These are phyloP conservation scores for Talaromyces wortmannii DNA, from an alignment of 495 filamentous ascomycete species.

Conservation along the genomic window DNA sequence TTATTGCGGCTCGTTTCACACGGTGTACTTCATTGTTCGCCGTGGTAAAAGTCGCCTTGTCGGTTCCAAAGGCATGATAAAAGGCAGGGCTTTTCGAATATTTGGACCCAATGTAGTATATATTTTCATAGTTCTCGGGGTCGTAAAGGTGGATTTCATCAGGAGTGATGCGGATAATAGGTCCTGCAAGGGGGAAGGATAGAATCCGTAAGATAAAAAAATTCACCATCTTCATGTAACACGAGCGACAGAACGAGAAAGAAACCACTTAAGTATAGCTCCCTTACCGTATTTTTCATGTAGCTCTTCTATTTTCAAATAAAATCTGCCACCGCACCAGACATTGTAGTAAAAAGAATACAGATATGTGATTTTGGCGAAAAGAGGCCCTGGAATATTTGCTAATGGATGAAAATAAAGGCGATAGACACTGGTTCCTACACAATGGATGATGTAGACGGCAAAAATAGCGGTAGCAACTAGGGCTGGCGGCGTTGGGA, in stretches of 20 bases:
- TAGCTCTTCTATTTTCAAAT: constrained; percentile 23
- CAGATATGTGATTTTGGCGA: constrained; percentile 28
- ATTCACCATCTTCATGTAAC: not conserved
- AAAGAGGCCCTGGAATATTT: constrained; percentile 4
- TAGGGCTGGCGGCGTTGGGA: not conserved
- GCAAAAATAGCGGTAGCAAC: not conserved
- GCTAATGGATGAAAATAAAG: constrained; percentile 8
- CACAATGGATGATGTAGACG: not conserved
- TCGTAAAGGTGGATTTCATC: constrained; percentile 26
- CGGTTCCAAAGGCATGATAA: constrained; percentile 3
- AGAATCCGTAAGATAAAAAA: not conserved
- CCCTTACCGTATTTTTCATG: constrained; percentile 27
- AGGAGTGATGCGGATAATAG: constrained; percentile 24
- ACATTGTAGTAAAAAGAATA: constrained; percentile 6
- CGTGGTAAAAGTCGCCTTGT: constrained; percentile 19
- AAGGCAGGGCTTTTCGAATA: constrained; percentile 16
- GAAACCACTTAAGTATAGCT: not conserved
- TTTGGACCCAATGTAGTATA: constrained; percentile 18
- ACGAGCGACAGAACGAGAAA: not conserved
- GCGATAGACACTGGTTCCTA: constrained; percentile 1
- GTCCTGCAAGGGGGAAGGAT: constrained; percentile 10
- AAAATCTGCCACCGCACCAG: constrained; percentile 14
- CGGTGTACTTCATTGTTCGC: constrained; percentile 31
- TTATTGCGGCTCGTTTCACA: constrained; percentile 26
- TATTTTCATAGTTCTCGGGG: constrained; percentile 20